phyloP scores from a whole-genome alignment of 1,284 basidiomycete genomes.

The Fomes fomentarius region DNA sequence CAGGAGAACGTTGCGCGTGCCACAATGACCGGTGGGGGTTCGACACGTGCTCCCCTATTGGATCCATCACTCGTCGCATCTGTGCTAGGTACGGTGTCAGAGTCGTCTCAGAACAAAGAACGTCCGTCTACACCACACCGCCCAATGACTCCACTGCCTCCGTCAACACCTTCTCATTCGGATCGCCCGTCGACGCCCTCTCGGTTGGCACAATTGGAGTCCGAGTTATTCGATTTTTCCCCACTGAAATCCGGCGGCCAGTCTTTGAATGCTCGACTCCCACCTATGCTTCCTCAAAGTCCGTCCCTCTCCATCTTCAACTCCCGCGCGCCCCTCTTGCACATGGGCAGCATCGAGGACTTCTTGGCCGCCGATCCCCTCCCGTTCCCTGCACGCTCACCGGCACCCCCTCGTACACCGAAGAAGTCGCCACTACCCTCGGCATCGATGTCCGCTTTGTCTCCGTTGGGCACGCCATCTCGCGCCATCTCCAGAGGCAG shows the following conservation, averaged over 20 bases:
- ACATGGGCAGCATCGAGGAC: constrained; percentile 12
- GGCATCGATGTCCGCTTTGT: neutral
- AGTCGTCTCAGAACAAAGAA: constrained; percentile 3
- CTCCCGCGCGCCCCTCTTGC: constrained; percentile 16
- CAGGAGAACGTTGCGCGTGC: constrained; percentile 65
- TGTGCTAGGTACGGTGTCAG: constrained; percentile 3
- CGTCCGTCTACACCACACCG: constrained; percentile 10
- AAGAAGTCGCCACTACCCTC: constrained; percentile 14
- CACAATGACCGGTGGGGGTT: constrained; percentile 29
- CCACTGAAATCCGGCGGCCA: constrained; percentile 14
- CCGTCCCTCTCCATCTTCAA: constrained; percentile 9
- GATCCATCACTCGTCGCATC: constrained; percentile 21
- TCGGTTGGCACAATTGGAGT: constrained; percentile 12
- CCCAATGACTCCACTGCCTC: constrained; percentile 4
- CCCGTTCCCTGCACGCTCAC: neutral
- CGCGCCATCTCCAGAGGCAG: neutral
- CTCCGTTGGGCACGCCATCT: constrained; percentile 19
- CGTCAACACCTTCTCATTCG: constrained; percentile 3
- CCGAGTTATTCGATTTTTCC: constrained; percentile 21
- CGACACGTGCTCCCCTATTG: constrained; percentile 6
- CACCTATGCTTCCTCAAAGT: constrained; percentile 1
- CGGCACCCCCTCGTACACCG: constrained; percentile 14
- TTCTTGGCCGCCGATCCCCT: constrained; percentile 9
- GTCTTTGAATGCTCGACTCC: neutral
- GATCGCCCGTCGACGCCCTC: constrained; percentile 14